phyloP scores from a whole-genome alignment of 2,329 filamentous ascomycete species.

The Cyanodermella asteris region DNA sequence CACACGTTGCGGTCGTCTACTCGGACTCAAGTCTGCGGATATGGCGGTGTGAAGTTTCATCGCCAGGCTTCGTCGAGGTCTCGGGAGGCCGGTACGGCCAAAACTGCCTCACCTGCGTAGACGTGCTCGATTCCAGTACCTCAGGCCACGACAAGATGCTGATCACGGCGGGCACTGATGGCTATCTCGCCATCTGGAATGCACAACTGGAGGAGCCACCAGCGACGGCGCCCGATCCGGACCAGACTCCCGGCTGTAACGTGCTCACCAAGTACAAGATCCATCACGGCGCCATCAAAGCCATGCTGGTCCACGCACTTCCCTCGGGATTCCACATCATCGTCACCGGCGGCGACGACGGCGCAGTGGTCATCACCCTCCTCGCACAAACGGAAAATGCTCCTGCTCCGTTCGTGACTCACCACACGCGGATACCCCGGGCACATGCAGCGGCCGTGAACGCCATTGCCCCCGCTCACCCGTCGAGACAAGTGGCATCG shows the following conservation, averaged over 20 bases:
- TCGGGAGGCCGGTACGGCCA: conserved; percentile 41
- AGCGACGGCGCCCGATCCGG: conserved; percentile 2
- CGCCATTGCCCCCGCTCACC: conserved; percentile 11
- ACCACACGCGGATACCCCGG: conserved; percentile 16
- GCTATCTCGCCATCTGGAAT: conserved; percentile 46
- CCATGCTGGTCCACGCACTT: conserved; percentile 18
- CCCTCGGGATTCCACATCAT: no score
- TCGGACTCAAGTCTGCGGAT: conserved; percentile 62
- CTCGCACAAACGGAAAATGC: conserved; percentile 10
- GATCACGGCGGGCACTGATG: conserved; percentile 61
- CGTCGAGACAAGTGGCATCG: neutral
- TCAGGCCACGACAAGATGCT: conserved; percentile 10
- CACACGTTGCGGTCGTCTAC: conserved; percentile 44
- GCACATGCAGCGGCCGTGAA: conserved; percentile 25
- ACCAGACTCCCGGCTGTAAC: conserved; percentile 8
- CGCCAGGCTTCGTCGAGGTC: conserved; percentile 19
- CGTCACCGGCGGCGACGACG: conserved; percentile 73
- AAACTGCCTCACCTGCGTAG: conserved; percentile 50
- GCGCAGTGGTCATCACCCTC: conserved; percentile 43
- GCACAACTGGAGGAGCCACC: neutral
- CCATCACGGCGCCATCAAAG: conserved; percentile 68
- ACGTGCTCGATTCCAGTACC: conserved; percentile 21
- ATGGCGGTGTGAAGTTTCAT: conserved; percentile 18
- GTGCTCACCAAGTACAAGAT: conserved; percentile 25
- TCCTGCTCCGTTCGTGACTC: conserved; percentile 8